Base-by-base conservation (phyloP, 1,284 basidiomycete species). In the Inonotus hispidus region DNA sequence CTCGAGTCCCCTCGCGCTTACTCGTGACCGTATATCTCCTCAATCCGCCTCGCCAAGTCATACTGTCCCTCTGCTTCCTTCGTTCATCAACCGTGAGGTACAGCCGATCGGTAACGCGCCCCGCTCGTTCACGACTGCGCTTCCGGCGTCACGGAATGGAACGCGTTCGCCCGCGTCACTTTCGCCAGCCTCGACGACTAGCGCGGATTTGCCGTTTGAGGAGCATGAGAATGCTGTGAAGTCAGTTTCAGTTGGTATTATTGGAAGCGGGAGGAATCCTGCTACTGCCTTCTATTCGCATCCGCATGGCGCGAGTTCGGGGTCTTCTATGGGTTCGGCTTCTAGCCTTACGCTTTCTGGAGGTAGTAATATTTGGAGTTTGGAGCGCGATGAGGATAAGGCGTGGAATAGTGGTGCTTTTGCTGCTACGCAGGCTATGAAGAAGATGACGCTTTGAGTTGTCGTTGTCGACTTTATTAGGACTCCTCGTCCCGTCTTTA, bases 21-120 rank as follows among this genome's bases (percentile, higher is more conserved):
- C 43, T 64, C 32, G 8, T 7, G 50, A 66, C 63, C 61, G 67
- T 32, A 13, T 35, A 16, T 64, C 19, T 32, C 68, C 37, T 63
- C 57, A n/a, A 60, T 60, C 14, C 50, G 58, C 32, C 64, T 72
- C 19, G 63, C 43, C 29, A 56, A 52, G 16, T 61, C 65, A 55
- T 56, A 57, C 53, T 47, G 69, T 39, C 7, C 82, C 79, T 16
- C 76, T 89, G 41, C 76, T 90, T 13, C 88, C 88, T 1, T 82
- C 87, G 3, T 90, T 88, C 75, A 71, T 90, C 62, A 84, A 87
- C 68, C 84, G 89, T 63, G 84, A 89, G 38, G 79, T 88, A 16
- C 81, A 83, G 68, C 82, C 84, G 0, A 83, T 47, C 7, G 54
- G 53, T 27, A 16, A 37, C 16, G 27, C 21, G 4, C 32, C 45